phyloP scores from a whole-genome alignment of 768 basidiomycete genomes.

The Cantharellus anzutake region DNA sequence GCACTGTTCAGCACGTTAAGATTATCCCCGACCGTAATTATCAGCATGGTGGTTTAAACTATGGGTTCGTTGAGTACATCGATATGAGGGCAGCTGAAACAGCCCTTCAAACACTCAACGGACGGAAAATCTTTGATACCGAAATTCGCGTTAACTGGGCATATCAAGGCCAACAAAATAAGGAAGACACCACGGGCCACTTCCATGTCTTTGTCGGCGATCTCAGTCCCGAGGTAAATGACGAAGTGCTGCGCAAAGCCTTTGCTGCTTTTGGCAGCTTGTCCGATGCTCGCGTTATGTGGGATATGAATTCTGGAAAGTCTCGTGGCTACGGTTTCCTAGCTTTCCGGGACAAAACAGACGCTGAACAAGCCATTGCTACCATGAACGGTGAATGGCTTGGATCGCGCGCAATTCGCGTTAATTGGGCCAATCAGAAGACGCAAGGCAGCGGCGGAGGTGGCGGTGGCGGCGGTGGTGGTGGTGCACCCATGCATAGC shows the following conservation, averaged over 20 bases:
- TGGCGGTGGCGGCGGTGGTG: slow-evolving; percentile 9
- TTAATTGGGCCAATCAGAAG: slow-evolving; percentile 99
- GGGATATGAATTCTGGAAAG: slow-evolving; percentile 99
- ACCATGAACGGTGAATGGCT: slow-evolving; percentile 99
- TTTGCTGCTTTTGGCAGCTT: slow-evolving; percentile 93
- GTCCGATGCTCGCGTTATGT: slow-evolving; percentile 98
- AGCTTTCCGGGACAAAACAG: slow-evolving; percentile 96
- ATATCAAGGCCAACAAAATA: slow-evolving; percentile 94
- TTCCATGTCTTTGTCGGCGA: slow-evolving; percentile 99
- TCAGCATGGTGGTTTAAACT: slow-evolving; percentile 97
- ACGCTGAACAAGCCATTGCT: slow-evolving; percentile 96
- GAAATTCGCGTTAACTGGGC: slow-evolving; percentile 99
- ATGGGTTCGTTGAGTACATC: slow-evolving; percentile 98
- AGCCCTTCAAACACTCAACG: slow-evolving; percentile 94
- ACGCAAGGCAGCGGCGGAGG: slow-evolving; percentile 34
- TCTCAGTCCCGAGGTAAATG: slow-evolving; percentile 96
- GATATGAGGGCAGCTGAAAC: slow-evolving; percentile 98
- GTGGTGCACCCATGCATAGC: slow-evolving; percentile 13
- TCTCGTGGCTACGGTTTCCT: slow-evolving; percentile 96
- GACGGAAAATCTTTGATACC: slow-evolving; percentile 98
- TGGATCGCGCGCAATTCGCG: slow-evolving; percentile 91
- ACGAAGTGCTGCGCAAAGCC: slow-evolving; percentile 89
- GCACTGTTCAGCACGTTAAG: slow-evolving; percentile 96
- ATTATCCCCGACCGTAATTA: slow-evolving; percentile 99
- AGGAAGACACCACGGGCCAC: slow-evolving; percentile 95